Evolutionary conservation across 441 rosid species (phyloP).

Genomic region (Pelargonium fulgidum): DNA sequence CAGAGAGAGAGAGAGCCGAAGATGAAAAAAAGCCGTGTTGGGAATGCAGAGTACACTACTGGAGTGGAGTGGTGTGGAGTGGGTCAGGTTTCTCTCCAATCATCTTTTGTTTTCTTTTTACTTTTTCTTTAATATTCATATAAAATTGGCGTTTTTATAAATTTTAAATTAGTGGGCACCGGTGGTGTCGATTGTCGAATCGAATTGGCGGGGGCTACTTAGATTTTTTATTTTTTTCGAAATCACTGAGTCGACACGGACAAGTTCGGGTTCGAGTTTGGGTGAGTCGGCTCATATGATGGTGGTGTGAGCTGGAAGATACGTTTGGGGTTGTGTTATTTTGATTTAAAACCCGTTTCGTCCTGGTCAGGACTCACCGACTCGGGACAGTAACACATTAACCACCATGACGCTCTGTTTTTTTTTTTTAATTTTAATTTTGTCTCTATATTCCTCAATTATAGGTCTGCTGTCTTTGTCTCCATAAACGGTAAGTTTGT

Average conservation of each 20-base stretch:
- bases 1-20: not conserved
- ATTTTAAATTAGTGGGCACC: not conserved
- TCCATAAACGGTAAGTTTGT: not conserved
- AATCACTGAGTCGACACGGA: not conserved
- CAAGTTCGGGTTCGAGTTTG: not conserved
- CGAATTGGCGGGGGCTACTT: not conserved
- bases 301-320: no score
- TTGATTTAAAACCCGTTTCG: not conserved
- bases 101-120: not conserved
- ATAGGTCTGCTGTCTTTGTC: constrained; percentile 8
- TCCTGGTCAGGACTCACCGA: not conserved
- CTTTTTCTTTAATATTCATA: not conserved
- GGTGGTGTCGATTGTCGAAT: no score
- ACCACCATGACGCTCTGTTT: constrained; percentile 4
- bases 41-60: constrained; percentile 1
- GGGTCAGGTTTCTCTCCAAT: not conserved
- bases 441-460: constrained; percentile 7
- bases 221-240: not conserved
- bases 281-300: not conserved
- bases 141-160: no score
- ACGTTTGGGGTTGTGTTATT: not conserved
- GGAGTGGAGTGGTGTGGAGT: not conserved
- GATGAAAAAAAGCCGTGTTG: not conserved
- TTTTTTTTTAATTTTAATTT: constrained; percentile 1
- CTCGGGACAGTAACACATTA: not conserved